Conservation (phyloP, 768 basidiomycete species). For the Boletus subcaerulescens region DNA sequence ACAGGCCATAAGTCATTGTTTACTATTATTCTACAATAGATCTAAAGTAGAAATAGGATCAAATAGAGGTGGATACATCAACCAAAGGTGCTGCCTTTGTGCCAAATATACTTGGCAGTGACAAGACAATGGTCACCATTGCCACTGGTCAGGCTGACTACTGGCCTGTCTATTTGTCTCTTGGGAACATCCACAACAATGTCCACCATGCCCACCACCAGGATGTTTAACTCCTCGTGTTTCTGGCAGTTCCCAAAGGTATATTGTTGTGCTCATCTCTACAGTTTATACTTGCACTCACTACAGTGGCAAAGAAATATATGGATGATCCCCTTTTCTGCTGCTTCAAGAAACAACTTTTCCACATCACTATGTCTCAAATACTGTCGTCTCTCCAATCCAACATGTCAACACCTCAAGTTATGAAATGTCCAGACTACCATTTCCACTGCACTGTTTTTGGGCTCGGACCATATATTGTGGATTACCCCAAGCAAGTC, state of each 20-base stretch:
- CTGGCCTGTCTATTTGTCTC: not conserved
- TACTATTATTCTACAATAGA: no score
- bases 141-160: not conserved
- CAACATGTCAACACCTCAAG: slow-evolving; percentile 24
- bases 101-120: not conserved
- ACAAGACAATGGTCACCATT: not conserved
- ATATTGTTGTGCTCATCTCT: no score
- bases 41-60: not conserved
- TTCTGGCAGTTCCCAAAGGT: slow-evolving; percentile 32
- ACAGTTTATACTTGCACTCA: not conserved
- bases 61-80: not conserved
- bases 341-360: slow-evolving; percentile 32
- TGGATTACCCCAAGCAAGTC: slow-evolving; percentile 40
- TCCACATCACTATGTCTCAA: slow-evolving; percentile 29
- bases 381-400: slow-evolving; percentile 1
- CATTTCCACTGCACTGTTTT: slow-evolving; percentile 19
- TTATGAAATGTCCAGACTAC: slow-evolving; percentile 20
- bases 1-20: not conserved
- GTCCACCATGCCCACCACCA: not conserved
- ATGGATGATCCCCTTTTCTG: slow-evolving; percentile 12
- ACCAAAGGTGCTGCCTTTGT: not conserved
- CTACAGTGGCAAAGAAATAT: slow-evolving; percentile 7
- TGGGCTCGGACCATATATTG: slow-evolving; percentile 38
- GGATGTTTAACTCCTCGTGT: slow-evolving; percentile 15
- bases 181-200: slow-evolving; percentile 3